Evolutionary conservation across 495 filamentous ascomycete species (phyloP), one percentile per base, ranked within the genome.

Genomic region (Neurospora sp.): DNA sequence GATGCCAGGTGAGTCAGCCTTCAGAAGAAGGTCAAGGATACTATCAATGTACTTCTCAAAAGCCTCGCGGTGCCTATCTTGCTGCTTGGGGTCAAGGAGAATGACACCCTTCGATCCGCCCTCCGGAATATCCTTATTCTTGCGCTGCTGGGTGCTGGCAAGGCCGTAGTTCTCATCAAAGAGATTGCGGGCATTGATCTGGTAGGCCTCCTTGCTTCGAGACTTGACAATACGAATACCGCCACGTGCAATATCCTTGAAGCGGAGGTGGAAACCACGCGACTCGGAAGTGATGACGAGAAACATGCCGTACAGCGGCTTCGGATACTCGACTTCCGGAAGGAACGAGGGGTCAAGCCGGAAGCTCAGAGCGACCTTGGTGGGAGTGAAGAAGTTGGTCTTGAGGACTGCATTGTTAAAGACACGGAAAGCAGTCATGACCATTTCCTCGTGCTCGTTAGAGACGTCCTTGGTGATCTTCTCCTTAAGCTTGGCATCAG

Each of bases 91-190:
- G 82, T 98, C 95, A 39, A 99, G 88, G 40, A 99, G 90, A 71
- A 99, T 95, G 69, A 99, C 96, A 82, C 96, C 96, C 85, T 99
- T 99, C 70, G 95, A 96, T 72, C 96, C 96, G 70, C 96, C 96
- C 85, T 99, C 96, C n/a, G 96, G 96, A 53, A 99, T 99, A 78
- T 99, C 96, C 85, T 99, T 99, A 86, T 99, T 99, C 89, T 99
- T 99, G 78, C 96, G 93, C 85, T 98, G 96, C 82, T 99, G 96
- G 0, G 96, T 99, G 82, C 96, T 98, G 74, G 96, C 96, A 74
- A 99, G 89, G 73, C 94, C 95, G 82, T 99, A 99, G 83, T 99
- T 99, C 83, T 99, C 96, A 75, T 99, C 96, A 76, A 99, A 99
- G 68, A 98, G 86, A 22, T 92, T 96, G 53, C 96, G 92, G 12